Evolutionary conservation across 1,139 yeast species (phyloP).

Genomic region (Lodderomyces parapsilosis): DNA sequence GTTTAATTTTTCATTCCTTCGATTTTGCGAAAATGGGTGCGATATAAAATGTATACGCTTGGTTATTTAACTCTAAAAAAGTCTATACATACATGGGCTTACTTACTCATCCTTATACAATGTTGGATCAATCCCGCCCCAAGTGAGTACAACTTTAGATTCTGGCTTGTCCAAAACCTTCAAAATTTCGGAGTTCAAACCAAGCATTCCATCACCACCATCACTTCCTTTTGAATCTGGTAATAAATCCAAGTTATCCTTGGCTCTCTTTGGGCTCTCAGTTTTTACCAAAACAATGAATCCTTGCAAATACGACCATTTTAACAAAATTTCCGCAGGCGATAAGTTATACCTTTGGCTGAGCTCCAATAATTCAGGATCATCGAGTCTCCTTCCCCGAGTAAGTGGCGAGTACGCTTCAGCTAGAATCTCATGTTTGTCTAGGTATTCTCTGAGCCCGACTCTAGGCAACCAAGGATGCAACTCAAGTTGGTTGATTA

Average conservation of each 20-base stretch:
- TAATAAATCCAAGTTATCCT: conserved; percentile 34
- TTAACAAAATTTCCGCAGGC: conserved; percentile 30
- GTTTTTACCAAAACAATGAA: conserved; percentile 75
- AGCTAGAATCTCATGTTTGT: conserved; percentile 42
- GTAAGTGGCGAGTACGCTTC: conserved; percentile 76
- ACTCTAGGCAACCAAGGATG: conserved; percentile 47
- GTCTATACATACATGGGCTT: not conserved
- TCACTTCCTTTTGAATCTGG: conserved; percentile 26
- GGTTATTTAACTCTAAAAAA: no score
- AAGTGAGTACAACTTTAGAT: conserved; percentile 28
- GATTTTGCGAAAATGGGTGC: not conserved
- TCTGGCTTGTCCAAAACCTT: conserved; percentile 34
- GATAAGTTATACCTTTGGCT: conserved; percentile 23
- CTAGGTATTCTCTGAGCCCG: conserved; percentile 36
- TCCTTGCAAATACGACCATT: conserved; percentile 50
- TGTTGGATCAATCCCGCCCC: conserved; percentile 32
- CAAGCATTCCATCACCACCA: conserved; percentile 29
- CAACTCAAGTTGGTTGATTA: conserved; percentile 44
- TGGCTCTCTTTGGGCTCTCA: conserved; percentile 47
- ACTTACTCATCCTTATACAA: conserved; percentile 13
- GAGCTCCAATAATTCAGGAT: conserved; percentile 42
- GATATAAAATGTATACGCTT: no score
- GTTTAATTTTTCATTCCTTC: not conserved
- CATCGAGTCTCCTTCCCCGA: conserved; percentile 54
- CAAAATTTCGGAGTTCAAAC: conserved; percentile 31